Evolutionary conservation across 176 grass and related monocot genomes (phyloP), one percentile per base, ranked within the genome.

Genomic region (Elaeis guineensis): DNA sequence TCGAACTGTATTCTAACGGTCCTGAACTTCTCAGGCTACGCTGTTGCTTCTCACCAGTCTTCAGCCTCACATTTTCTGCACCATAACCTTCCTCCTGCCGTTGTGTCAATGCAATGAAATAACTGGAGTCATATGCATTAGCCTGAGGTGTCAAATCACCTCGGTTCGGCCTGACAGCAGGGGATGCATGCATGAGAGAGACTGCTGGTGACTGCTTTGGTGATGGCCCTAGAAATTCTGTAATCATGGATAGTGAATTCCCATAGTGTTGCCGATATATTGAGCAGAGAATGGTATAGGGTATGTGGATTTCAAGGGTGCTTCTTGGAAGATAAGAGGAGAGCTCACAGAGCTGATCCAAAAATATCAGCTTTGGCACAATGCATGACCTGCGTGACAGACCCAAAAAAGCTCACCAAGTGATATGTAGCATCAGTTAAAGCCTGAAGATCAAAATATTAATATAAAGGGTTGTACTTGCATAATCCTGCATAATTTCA

Each of bases 281-380:
- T 51, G 92, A 97, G 52, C 92, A 84, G 25, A 97, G 73, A 70
- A 97, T 91, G 15, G 92, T 83, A 21, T 97, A 97, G 7, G 92
- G 92, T 69, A 91, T 80, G 72, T 97, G 92, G 58, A 78, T 79
- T 79, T 97, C 92, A 73, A 97, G 76, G 44, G 87, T 97, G 81
- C 92, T 97, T 83, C 87, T 86, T 58, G 83, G 92, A 24, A 97
- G 78, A 69, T 97, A 91, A 0, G 83, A 84, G 14, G 92, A 91
- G 60, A 97, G 29, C 64, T 97, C 84, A 4, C 87, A 91, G 19
- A 97, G 84, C 56, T 89, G 87, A 60, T 97, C 87, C 20, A 91
- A 82, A 77, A 97, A 97, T 83, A 89, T 85, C 59, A 97, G 66
- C 66, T 97, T 97, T 16, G 84, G 78, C 65, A 97, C 82, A 28